A percentile compares a stretch with the other conserved stretches of the same genome.
These are phyloP conservation scores for Salvia rosmarinus DNA, from an alignment of 257 asterid genomes.

Conservation along the genomic window DNA sequence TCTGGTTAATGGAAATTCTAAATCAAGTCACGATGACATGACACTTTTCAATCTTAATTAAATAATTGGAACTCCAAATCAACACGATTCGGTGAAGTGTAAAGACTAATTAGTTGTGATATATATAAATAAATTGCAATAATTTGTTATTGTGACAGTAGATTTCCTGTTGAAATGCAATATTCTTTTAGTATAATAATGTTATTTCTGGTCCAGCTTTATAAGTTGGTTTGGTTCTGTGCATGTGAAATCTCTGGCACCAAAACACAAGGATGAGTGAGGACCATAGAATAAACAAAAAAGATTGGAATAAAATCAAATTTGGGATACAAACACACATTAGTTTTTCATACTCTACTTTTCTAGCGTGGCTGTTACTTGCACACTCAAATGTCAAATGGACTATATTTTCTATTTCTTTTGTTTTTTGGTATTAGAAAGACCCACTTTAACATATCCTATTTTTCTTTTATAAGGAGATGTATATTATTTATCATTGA, in stretches of 20 bases:
- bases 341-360: not conserved
- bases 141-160: not conserved
- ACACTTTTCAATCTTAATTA: not conserved
- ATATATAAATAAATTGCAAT: not conserved
- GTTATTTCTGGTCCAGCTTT: constrained; percentile 6
- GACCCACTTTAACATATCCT: constrained; percentile 11
- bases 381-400: not conserved
- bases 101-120: not conserved
- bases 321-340: constrained; percentile 21
- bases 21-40: not conserved
- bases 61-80: not conserved
- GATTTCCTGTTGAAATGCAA: not conserved
- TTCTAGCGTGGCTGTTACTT: constrained; percentile 1
- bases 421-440: not conserved
- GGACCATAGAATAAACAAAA: constrained; percentile 15
- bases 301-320: constrained; percentile 28
- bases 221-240: constrained; percentile 2
- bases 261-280: not conserved
- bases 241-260: constrained; percentile 31
- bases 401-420: constrained; percentile 21
- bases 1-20: not conserved
- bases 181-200: not conserved
- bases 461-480: constrained; percentile 5
- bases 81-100: not conserved
- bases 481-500: not conserved